Evolutionary conservation across 768 basidiomycete species (phyloP).

Genomic region (Suillus weaverae): DNA sequence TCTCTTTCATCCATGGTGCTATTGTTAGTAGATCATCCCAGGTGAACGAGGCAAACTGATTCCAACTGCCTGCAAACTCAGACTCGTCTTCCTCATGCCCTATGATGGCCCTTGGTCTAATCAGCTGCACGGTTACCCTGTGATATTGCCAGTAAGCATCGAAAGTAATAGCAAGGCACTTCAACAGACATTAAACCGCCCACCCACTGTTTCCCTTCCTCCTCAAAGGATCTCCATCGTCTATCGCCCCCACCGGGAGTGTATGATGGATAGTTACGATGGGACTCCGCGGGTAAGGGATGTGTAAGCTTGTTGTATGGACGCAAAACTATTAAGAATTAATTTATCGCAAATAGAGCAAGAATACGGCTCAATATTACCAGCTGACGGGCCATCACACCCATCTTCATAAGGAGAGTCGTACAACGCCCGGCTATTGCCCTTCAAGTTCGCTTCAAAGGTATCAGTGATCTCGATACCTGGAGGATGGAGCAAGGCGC

Average conservation of each 20-base stretch:
- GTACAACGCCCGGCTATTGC: neutral
- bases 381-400: conserved; percentile 3
- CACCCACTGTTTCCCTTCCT: conserved; percentile 69
- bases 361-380: conserved; percentile 8
- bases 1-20: conserved; percentile 78
- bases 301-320: conserved; percentile 46
- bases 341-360: conserved; percentile 5
- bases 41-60: conserved; percentile 68
- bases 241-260: conserved; percentile 70
- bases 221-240: conserved; percentile 61
- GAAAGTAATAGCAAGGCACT: conserved; percentile 6
- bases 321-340: conserved; percentile 3
- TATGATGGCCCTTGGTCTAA: conserved; percentile 42
- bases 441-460: neutral
- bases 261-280: conserved; percentile 69
- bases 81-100: conserved; percentile 44
- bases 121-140: conserved; percentile 65
- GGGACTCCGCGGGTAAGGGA: conserved; percentile 56
- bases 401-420: conserved; percentile 4
- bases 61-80: conserved; percentile 49
- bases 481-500: conserved; percentile 65
- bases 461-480: conserved; percentile 45
- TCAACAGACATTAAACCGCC: conserved; percentile 63
- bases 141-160: conserved; percentile 8
- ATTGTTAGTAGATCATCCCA: conserved; percentile 70